phyloP scores from a whole-genome alignment of 805 yeast species.

The Saccharomycopsis capsularis region DNA sequence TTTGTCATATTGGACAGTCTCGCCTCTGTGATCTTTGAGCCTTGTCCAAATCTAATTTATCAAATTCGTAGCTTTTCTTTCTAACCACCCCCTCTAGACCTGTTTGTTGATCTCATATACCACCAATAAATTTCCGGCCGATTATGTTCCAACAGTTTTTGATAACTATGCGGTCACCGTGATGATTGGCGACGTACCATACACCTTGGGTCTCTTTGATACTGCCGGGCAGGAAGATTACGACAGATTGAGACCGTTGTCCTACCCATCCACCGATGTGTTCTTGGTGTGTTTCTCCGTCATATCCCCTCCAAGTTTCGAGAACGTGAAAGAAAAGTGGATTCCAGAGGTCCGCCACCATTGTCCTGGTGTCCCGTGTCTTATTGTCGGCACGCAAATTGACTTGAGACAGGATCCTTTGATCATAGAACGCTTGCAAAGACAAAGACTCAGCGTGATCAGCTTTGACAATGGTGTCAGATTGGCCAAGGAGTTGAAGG shows the following conservation, averaged over 20 bases:
- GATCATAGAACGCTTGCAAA: slow-evolving; percentile 78
- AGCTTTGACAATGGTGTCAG: slow-evolving; percentile 83
- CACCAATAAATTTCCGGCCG: slow-evolving; percentile 95
- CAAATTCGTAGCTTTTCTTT: too few species aligned
- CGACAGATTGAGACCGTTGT: slow-evolving; percentile 92
- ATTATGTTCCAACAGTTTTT: slow-evolving; percentile 97
- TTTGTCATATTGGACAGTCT: too few species aligned
- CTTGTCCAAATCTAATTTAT: too few species aligned
- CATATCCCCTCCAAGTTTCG: slow-evolving; percentile 94
- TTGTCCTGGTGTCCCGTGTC: slow-evolving; percentile 97
- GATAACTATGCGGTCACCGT: slow-evolving; percentile 93
- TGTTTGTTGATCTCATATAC: slow-evolving; percentile 94
- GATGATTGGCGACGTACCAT: slow-evolving; percentile 97
- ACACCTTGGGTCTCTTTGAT: slow-evolving; percentile 93
- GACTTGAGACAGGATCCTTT: slow-evolving; percentile 93
- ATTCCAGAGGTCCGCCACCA: slow-evolving; percentile 97
- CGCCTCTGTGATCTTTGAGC: too few species aligned
- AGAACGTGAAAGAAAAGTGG: slow-evolving; percentile 97
- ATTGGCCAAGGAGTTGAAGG: slow-evolving; percentile 87
- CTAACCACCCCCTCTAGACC: too few species aligned
- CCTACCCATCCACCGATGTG: slow-evolving; percentile 96
- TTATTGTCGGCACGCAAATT: slow-evolving; percentile 94
- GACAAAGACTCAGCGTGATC: slow-evolving; percentile 86
- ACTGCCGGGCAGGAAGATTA: slow-evolving; percentile 99
- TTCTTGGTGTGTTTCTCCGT: slow-evolving; percentile 94